Conservation (phyloP, 2,329 filamentous ascomycete species). For the Macroventuria anomochaeta region DNA sequence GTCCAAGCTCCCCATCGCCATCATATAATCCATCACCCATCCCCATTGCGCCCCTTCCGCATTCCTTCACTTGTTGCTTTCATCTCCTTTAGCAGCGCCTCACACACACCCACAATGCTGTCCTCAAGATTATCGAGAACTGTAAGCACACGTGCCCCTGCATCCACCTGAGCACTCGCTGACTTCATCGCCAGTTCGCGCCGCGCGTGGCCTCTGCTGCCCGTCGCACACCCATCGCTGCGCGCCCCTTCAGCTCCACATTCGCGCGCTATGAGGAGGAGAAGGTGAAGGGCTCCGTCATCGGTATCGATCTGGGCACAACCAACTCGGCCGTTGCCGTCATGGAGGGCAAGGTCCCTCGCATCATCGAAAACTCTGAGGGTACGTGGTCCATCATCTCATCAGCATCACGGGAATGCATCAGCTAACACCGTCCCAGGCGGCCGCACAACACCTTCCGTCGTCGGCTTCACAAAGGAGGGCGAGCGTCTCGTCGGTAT, state of each 20-base stretch:
- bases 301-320: constrained; percentile 97
- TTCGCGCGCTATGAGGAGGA: constrained; percentile 74
- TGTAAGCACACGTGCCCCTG: constrained; percentile 36
- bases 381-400: constrained; percentile 58
- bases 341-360: constrained; percentile 95
- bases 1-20: constrained; percentile 39
- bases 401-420: constrained; percentile 3
- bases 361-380: constrained; percentile 98
- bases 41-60: constrained; percentile 27
- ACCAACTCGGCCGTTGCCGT: constrained; percentile 97
- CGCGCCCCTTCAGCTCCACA: constrained; percentile 73
- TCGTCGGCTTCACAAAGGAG: constrained; percentile 94
- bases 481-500: constrained; percentile 97
- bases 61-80: constrained; percentile 36
- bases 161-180: constrained; percentile 20
- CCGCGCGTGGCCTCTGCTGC: constrained; percentile 75
- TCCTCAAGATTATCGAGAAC: constrained; percentile 52
- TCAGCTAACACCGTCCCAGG: constrained; percentile 56
- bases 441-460: constrained; percentile 89
- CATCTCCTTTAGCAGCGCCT: constrained; percentile 40
- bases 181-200: constrained; percentile 57
- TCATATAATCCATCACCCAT: constrained; percentile 34
- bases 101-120: constrained; percentile 45
- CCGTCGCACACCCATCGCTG: constrained; percentile 69
- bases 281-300: constrained; percentile 95